These are phyloP conservation scores for Ambrosiella beaveri DNA, from an alignment of 2,329 filamentous ascomycete genomes.

Conservation along the genomic window DNA sequence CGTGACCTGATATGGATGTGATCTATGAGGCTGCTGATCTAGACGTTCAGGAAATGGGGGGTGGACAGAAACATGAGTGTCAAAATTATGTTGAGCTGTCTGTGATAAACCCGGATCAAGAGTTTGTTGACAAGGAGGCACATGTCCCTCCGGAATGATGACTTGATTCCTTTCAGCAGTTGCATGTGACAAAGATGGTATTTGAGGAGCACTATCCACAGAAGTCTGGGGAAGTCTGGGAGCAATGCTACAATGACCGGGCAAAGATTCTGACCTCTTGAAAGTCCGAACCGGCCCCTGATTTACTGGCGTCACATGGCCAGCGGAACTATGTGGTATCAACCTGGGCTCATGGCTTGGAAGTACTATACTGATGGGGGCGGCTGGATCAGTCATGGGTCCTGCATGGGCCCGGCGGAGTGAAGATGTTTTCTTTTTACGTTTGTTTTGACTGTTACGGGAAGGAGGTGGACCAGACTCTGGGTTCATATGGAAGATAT, in stretches of 20 bases:
- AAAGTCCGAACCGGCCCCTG: neutral
- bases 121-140: slow-evolving; percentile 16
- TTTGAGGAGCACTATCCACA: slow-evolving; percentile 6
- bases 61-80: neutral
- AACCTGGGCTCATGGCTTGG: neutral
- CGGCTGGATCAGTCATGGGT: neutral
- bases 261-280: neutral
- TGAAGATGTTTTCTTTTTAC: slow-evolving; percentile 1
- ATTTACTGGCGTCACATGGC: slow-evolving; percentile 19
- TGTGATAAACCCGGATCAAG: slow-evolving; percentile 13
- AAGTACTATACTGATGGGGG: neutral
- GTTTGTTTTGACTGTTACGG: neutral
- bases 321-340: neutral
- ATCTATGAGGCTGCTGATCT: neutral
- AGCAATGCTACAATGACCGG: slow-evolving; percentile 15
- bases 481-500: slow-evolving; percentile 10
- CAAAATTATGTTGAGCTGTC: slow-evolving; percentile 12
- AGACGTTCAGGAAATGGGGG: neutral
- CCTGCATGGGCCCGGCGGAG: neutral
- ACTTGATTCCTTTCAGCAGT: neutral
- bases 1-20: neutral
- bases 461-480: slow-evolving; percentile 5
- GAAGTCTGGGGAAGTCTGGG: slow-evolving; percentile 6
- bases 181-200: neutral
- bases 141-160: neutral